These are phyloP conservation scores for Uromyces viciae-fabae DNA, from an alignment of 1,284 basidiomycete species.

Conservation along the genomic window DNA sequence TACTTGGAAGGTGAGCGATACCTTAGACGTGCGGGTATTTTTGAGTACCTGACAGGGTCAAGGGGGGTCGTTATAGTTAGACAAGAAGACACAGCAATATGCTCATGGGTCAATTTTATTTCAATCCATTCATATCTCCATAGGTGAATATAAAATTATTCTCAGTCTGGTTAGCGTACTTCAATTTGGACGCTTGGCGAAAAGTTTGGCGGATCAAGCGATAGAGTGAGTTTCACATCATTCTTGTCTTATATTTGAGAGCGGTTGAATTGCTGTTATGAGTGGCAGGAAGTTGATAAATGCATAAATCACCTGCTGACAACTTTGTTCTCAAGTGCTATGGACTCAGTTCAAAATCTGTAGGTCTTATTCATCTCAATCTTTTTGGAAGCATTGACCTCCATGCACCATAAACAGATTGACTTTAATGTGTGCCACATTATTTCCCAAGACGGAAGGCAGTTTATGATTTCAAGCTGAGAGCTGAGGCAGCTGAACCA, in stretches of 20 bases:
- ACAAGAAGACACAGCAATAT: too few relatives aligned
- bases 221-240: constrained; percentile 63
- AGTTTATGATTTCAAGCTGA: constrained; percentile 70
- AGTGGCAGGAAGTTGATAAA: background rate
- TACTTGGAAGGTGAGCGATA: constrained; percentile 71
- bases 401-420: background rate
- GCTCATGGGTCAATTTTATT: background rate
- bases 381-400: background rate
- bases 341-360: constrained; percentile 46
- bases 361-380: background rate
- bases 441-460: constrained; percentile 7
- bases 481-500: constrained; percentile 74
- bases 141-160: constrained; percentile 95
- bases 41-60: too few relatives aligned
- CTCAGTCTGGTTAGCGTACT: constrained; percentile 87
- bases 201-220: constrained; percentile 79
- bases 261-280: too few relatives aligned
- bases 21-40: background rate
- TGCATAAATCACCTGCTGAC: background rate
- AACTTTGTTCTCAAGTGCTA: constrained; percentile 30
- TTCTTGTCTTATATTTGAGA: background rate
- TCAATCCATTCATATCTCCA: background rate
- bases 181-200: constrained; percentile 84
- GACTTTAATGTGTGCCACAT: background rate
- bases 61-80: too few relatives aligned